Base-by-base conservation (phyloP, 2,329 filamentous ascomycete genomes). In the Tolypocladium amazonense region DNA sequence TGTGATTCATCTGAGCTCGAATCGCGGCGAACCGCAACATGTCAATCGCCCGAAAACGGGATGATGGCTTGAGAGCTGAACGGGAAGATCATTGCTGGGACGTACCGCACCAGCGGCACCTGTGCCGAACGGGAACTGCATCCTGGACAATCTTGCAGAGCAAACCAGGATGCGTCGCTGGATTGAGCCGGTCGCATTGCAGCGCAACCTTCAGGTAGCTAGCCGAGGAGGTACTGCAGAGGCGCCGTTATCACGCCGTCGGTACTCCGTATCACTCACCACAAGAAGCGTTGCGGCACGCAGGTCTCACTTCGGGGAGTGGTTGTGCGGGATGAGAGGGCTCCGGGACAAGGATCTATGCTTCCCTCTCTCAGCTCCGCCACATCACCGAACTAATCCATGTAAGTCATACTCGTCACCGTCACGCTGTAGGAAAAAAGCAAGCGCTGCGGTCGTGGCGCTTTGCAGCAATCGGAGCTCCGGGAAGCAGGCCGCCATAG, bases 61-160 rank as follows among this genome's bases (percentile, higher is more conserved):
- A 39, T 50, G 54, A 56, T 52, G 60, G 43, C 58, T 59, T 50
- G 41, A 37, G 27, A 27, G 50, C 56, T 58, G 57, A 59, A 47
- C 18, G 38, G 52, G 27, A 56, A 30, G 38, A 59, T 52, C 39
- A 59, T 54, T 43, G 55, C 57, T 33, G 50, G 20, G 30, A 54
- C 18, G 23, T 9, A 35, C 50, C 20, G 50, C 50, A 15, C 37
- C 18, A 35, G 7, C 50, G 30, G 50, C 50, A 15, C 37, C 18
- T 53, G 7, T 30, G 7, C 50, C 18, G 50, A 35, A 53, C 20
- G 30, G 20, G 30, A 15, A 1, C 25, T 11, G 15, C 43, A 27
- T 12, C 43, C 14, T 7, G 43, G 25, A 30, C 47, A 20, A 20
- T n/a, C 50, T 25, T 23, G 50, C 50, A 59, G 58, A 56, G 52